Evolutionary conservation across 2,329 filamentous ascomycete genomes (phyloP), one percentile per base, ranked within the genome.

Genomic region (Verruconis gallopava): DNA sequence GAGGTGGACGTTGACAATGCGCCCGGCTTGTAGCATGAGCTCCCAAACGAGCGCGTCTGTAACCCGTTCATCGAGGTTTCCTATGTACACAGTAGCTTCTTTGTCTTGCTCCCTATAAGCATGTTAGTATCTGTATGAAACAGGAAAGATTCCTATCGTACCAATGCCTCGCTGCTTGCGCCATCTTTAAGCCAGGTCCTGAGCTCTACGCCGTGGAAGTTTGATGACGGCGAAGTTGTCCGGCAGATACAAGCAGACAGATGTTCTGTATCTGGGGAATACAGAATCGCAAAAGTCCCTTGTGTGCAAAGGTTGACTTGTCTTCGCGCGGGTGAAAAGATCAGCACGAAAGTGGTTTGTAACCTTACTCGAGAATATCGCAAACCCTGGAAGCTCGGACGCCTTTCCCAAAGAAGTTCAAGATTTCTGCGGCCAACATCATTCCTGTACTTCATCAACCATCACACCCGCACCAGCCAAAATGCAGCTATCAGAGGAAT

Each of bases 11-110:
- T 96, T 96, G 58, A 93, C 85, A 54, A 98, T 93, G 53, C 89
- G 88, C 43, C 91, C 91, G 60, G 88, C 86, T 68, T 98, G 91
- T 43, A 95, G 79, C 86, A 96, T 96, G 55, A 98, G 73, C 69
- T 98, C 91, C 80, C 91, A 95, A 51, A 98, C 78, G 51, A 94
- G 74, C 53, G 81, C 79, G 58, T 94, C 85, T 37, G 81, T 81
- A 50, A 91, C 84, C 61, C 91, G 85, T 69, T 98, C 91, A 67
- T 98, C 91, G 55, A 98, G 85, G 62, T 96, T 96, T 58, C 91
- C 91, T 52, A 96, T 85, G 63, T 98, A 98, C 60, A 96, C 84
- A 33, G 91, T 96, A 52, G 86, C 86, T 65, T 96, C 89, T 64
- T 95, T 95, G 65, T 96, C 89, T 69, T 96, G 89, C 61, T 95